Evolutionary conservation across 352 stramenopile species (phyloP), one percentile per base, ranked within the genome.

Genomic region (Globisporangium perplexum): DNA sequence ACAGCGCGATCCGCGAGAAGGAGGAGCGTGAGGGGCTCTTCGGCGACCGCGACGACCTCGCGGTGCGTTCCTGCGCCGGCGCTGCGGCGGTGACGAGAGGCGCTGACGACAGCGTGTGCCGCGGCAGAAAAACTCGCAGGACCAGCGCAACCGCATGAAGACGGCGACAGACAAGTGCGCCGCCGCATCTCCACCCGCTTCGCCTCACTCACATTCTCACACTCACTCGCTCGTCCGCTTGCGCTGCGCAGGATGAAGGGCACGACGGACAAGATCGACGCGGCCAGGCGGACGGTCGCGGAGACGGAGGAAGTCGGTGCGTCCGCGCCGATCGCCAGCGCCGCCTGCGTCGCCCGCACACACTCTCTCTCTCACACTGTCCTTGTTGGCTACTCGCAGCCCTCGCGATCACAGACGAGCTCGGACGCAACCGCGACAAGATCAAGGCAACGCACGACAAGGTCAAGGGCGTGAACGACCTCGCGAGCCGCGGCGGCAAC

Each of bases 251-350:
- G 83, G 50, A 90, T 93, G 73, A 90, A 93, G 58, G 82, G 83
- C 12, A 94, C 82, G 20, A 90, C 82, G 10, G 74, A 88, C 51
- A 89, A 86, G 53, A 63, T 94, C 30, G 74, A 86, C n/a, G 72
- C 76, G 43, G 84, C 84, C 23, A 74, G 78, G 53, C 78, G 85
- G 69, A 90, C 86, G 38, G 83, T 91, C 11, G 80, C 80, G 5
- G 84, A 94, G 61, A 94, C 84, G 1, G 84, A 94, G 54, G 82
- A 94, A 85, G 77, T 90, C 62, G 82, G 82, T 93, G 59, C 45
- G 81, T 72, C 7, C 1, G 18, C 28, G 44, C 4, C 11, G 8
- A 7, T 7, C 39, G 15, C 17, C 18, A 3, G 3, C 38, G 15
- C 7, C n/a, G 18, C 0, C 31, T 17, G 11, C 14, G 33, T 12